These are phyloP conservation scores for Aquilaria yunnanensis DNA, from an alignment of 345 rosid genomes.

Conservation along the genomic window DNA sequence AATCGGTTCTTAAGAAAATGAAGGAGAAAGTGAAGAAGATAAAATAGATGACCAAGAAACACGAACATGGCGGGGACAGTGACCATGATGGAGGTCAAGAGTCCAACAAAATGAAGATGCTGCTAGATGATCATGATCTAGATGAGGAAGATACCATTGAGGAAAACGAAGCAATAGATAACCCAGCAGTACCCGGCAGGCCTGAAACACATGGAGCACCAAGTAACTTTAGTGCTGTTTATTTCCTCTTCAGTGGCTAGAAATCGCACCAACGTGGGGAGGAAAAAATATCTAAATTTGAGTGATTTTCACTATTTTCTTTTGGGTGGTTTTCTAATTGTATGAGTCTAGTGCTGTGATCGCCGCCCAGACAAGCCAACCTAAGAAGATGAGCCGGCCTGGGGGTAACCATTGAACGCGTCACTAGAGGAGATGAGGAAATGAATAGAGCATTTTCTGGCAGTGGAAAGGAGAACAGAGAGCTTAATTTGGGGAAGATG, in stretches of 20 bases:
- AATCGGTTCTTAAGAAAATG: conserved; percentile 60
- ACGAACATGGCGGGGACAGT: conserved; percentile 39
- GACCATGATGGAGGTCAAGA: conserved; percentile 16
- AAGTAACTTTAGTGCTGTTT: conserved; percentile 17
- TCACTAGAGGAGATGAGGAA: conserved; percentile 11
- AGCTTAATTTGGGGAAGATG: conserved; percentile 14
- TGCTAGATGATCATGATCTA: conserved; percentile 48
- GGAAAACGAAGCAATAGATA: conserved; percentile 38
- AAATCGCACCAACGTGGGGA: no score
- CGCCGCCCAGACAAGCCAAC: conserved; percentile 18
- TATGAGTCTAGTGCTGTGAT: conserved; percentile 20
- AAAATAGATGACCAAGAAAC: conserved; percentile 53
- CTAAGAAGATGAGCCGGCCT: conserved; percentile 15
- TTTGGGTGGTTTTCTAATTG: conserved; percentile 9
- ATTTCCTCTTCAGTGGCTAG: neutral
- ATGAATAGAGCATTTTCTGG: neutral
- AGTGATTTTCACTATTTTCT: neutral
- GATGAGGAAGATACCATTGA: conserved; percentile 46
- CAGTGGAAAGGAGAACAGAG: conserved; percentile 1
- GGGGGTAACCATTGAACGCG: conserved; percentile 14
- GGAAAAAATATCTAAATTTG: neutral
- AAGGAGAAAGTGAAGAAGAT: conserved; percentile 77
- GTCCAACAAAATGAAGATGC: neutral
- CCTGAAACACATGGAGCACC: conserved; percentile 48
- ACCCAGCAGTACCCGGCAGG: conserved; percentile 31